Evolutionary conservation across 2,329 filamentous ascomycete species (phyloP).

Genomic region (Stylonectria norvegica): DNA sequence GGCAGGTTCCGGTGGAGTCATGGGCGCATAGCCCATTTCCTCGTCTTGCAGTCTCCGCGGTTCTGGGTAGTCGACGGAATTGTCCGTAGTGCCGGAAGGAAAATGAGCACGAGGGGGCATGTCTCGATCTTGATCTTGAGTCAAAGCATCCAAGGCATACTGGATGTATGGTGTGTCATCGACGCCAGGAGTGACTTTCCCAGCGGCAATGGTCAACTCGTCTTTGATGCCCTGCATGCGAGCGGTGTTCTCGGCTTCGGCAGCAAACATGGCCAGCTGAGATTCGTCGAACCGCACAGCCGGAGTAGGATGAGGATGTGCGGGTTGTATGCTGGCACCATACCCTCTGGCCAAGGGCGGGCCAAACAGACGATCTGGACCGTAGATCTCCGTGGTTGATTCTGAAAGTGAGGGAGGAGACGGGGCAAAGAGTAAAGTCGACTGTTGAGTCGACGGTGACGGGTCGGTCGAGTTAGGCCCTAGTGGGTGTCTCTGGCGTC

Average conservation of each 20-base stretch:
- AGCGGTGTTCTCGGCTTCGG: slow-evolving; percentile 30
- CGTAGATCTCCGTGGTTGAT: slow-evolving; percentile 43
- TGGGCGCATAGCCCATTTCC: slow-evolving; percentile 16
- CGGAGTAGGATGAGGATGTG: slow-evolving; percentile 6
- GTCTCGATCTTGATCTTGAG: slow-evolving; percentile 68
- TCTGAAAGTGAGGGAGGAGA: slow-evolving; percentile 37
- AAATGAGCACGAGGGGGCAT: slow-evolving; percentile 51
- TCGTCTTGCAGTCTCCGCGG: slow-evolving; percentile 18
- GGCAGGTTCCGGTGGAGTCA: slow-evolving; percentile 24
- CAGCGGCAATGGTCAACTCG: slow-evolving; percentile 47
- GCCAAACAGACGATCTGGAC: slow-evolving; percentile 39
- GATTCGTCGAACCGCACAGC: slow-evolving; percentile 38
- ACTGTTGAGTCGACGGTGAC: slow-evolving; percentile 35
- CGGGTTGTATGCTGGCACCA: slow-evolving; percentile 10
- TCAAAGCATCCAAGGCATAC: slow-evolving; percentile 85
- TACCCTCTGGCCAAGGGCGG: slow-evolving; percentile 24
- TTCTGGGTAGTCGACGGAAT: slow-evolving; percentile 29
- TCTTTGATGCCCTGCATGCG: slow-evolving; percentile 47
- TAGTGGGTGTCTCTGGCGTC: slow-evolving; percentile 15
- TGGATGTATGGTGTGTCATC: slow-evolving; percentile 87
- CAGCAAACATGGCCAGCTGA: slow-evolving; percentile 38
- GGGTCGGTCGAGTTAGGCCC: slow-evolving; percentile 16
- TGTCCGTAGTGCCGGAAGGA: slow-evolving; percentile 36
- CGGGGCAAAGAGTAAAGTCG: slow-evolving; percentile 32
- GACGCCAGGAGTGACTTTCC: slow-evolving; percentile 67